Evolutionary conservation across 2,329 filamentous ascomycete genomes (phyloP).

Genomic region (Diplodia seriata): DNA sequence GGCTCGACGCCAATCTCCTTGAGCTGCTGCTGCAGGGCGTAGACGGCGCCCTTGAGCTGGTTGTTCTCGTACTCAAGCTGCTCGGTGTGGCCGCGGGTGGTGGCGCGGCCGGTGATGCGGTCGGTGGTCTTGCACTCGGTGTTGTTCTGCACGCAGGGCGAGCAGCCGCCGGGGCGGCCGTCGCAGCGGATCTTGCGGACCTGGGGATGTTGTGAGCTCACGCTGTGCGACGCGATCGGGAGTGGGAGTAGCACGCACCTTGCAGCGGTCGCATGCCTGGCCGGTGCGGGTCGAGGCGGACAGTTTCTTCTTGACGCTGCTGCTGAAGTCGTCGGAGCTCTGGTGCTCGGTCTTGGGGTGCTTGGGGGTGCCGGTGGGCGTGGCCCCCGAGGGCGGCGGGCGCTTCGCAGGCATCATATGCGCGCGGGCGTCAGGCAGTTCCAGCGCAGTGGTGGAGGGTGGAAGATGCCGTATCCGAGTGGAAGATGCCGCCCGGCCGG

Average conservation of each 20-base stretch:
- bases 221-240: constrained; percentile 17
- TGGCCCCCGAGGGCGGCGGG: constrained; percentile 27
- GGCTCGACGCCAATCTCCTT: constrained; percentile 67
- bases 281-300: constrained; percentile 69
- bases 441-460: constrained; percentile 31
- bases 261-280: constrained; percentile 88
- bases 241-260: constrained; percentile 60
- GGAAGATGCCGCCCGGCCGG: constrained; percentile 32
- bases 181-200: constrained; percentile 89
- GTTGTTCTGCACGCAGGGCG: constrained; percentile 77
- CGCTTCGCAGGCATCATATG: constrained; percentile 33
- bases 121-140: constrained; percentile 85
- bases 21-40: constrained; percentile 72
- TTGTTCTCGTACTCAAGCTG: constrained; percentile 75
- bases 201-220: constrained; percentile 50
- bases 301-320: constrained; percentile 59
- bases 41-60: constrained; percentile 70
- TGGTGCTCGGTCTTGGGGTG: constrained; percentile 46
- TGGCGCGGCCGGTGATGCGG: constrained; percentile 81
- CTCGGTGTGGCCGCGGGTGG: constrained; percentile 78
- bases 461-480: constrained; percentile 33
- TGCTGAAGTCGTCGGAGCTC: constrained; percentile 44
- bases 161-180: constrained; percentile 79
- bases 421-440: constrained; percentile 32
- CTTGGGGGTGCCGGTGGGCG: constrained; percentile 36